Conservation (phyloP, 75 land plant genomes). For the Pinus tabuliformis region DNA sequence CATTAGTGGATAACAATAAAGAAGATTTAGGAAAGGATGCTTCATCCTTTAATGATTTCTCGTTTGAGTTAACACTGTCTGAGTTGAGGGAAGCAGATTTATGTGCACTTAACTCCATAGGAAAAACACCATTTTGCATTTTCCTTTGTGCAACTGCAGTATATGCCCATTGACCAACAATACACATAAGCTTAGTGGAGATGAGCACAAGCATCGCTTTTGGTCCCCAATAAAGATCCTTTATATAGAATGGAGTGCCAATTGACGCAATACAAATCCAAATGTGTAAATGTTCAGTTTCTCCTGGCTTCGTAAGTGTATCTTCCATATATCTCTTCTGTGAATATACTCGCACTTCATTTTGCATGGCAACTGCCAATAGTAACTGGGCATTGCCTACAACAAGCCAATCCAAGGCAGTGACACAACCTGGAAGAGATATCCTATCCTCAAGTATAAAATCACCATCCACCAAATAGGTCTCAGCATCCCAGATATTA, state of each 20-base stretch:
- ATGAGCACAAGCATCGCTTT: constrained; percentile 30
- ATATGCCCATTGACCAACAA: constrained; percentile 31
- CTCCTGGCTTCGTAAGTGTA: constrained; percentile 8
- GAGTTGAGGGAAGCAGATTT: background rate
- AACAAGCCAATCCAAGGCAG: constrained; percentile 64
- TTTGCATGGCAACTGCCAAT: constrained; percentile 60
- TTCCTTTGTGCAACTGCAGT: constrained; percentile 9
- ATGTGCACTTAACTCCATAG: background rate
- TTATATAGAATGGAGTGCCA: constrained; percentile 13
- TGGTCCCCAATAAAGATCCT: constrained; percentile 58
- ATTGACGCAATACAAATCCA: constrained; percentile 57
- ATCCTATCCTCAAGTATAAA: constrained; percentile 56
- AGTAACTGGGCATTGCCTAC: constrained; percentile 66
- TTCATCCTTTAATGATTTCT: background rate
- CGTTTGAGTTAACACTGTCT: background rate
- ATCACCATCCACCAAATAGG: constrained; percentile 32
- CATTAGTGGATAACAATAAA: background rate
- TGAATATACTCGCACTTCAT: constrained; percentile 53
- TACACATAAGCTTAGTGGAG: constrained; percentile 32
- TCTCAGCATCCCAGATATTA: constrained; percentile 62
- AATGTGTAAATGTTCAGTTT: constrained; percentile 7
- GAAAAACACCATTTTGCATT: background rate
- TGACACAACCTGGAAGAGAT: constrained; percentile 24
- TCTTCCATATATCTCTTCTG: constrained; percentile 30
- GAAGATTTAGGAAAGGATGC: background rate